Percentiles rank a stretch among this genome's conserved stretches.
These are phyloP conservation scores for Styphnolobium japonicum DNA, from an alignment of 306 rosid species.

Conservation along the genomic window DNA sequence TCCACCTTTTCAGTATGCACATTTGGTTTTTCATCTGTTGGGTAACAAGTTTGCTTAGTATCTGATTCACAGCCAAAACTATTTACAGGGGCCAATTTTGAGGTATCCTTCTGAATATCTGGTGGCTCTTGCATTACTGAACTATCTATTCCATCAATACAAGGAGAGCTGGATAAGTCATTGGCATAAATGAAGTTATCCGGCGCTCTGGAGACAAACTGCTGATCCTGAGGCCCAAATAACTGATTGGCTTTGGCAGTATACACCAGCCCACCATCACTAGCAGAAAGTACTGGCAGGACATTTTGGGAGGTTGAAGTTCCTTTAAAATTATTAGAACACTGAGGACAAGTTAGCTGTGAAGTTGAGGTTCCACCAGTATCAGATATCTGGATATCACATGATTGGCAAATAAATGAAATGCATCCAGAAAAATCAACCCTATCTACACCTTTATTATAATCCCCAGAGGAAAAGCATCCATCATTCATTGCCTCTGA, in stretches of 20 bases:
- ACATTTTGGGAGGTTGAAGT: constrained; percentile 43
- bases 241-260: constrained; percentile 38
- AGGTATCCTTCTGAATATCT: constrained; percentile 41
- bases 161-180: constrained; percentile 40
- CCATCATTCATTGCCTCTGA: constrained; percentile 45
- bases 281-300: constrained; percentile 36
- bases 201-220: constrained; percentile 26
- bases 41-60: constrained; percentile 27
- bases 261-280: constrained; percentile 36
- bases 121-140: constrained; percentile 39
- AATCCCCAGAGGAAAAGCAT: constrained; percentile 37
- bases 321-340: constrained; percentile 36
- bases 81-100: constrained; percentile 57
- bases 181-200: constrained; percentile 47
- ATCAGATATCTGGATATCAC: constrained; percentile 39
- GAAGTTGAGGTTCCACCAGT: constrained; percentile 35
- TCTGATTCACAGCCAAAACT: constrained; percentile 45
- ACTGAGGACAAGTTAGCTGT: constrained; percentile 38
- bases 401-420: constrained; percentile 41
- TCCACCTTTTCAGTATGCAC: constrained; percentile 44
- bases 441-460: constrained; percentile 25
- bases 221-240: constrained; percentile 43
- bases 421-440: constrained; percentile 30
- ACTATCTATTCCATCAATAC: constrained; percentile 22
- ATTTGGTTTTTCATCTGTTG: constrained; percentile 30